These are phyloP conservation scores for Agastache rugosa DNA, from an alignment of 257 asterid species.

Conservation along the genomic window DNA sequence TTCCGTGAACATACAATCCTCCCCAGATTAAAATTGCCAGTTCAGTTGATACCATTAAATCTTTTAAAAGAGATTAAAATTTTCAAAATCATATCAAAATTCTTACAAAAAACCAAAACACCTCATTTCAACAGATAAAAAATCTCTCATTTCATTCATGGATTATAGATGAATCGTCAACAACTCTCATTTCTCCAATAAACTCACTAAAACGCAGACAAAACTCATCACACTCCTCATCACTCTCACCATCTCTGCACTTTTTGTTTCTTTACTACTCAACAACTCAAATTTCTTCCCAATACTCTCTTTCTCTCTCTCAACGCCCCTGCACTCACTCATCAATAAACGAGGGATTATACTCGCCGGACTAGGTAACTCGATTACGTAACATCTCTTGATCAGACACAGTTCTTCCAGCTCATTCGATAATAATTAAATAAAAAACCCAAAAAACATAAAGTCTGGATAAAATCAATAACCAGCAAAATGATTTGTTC, in stretches of 20 bases:
- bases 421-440: background rate
- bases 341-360: background rate
- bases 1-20: background rate
- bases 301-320: background rate
- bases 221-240: too few species aligned
- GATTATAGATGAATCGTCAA: too few species aligned
- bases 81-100: conserved; percentile 12
- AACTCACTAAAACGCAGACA: too few species aligned
- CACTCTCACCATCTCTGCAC: too few species aligned
- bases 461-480: background rate
- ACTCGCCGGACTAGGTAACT: background rate
- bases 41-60: background rate
- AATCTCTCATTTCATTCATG: too few species aligned
- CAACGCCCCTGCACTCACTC: background rate
- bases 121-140: too few species aligned
- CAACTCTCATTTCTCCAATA: too few species aligned
- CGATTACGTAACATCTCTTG: background rate
- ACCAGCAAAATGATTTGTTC: background rate
- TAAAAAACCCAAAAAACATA: too few species aligned
- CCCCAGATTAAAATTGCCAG: conserved; percentile 3
- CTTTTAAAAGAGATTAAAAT: background rate
- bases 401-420: background rate
- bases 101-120: too few species aligned
- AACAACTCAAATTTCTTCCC: background rate
- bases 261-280: background rate